Evolutionary conservation across 495 filamentous ascomycete genomes (phyloP), one percentile per base, ranked within the genome.

Genomic region (Penicillium cataractarum): DNA sequence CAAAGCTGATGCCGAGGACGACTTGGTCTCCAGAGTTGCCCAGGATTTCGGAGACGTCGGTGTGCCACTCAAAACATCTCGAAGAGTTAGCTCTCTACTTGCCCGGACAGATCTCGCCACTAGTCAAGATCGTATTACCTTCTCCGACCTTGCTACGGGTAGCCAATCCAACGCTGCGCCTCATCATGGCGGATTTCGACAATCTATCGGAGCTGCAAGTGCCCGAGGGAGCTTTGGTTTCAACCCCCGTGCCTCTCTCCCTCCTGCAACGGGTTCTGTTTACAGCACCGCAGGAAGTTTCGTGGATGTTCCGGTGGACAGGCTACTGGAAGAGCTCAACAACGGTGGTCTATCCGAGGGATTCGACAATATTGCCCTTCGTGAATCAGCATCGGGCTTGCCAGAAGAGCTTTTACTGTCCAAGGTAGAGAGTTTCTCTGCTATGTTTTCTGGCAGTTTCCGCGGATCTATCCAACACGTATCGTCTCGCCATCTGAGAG

Each of bases 51-150:
- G 88, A 24, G 80, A 83, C 49, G 83, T 86, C 31, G 83, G 87
- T 40, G 85, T 86, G 19, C 87, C 88, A 4, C 80, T 86, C 22
- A 87, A 90, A 72, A 87, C 92, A 44, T 95, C 92, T 13, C 84
- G 95, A 32, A 84, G 95, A 31, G 92, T 98, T 22, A 98, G 95
- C 74, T 97, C 95, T 37, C 80, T 98, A 61, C 84, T 98, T 55
- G 91, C 95, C n/a, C 83, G 94, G 65, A 89, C 93, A 22, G 94
- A 98, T 70, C 78, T 97, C 13, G 94, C 92, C 0, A 88, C 80
- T 26, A 86, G 85, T 22, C 90, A 92, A 51, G 91, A 93, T 58
- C 83, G 90, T 55, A 80, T 88, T 4, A 84, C 86, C 21, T 95
- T 94, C 68, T 83, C 85, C 13, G 92, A 93, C 55, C 85, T 90